Base-by-base conservation (phyloP, 352 stramenopile species). In the Globisporangium takayamanum region DNA sequence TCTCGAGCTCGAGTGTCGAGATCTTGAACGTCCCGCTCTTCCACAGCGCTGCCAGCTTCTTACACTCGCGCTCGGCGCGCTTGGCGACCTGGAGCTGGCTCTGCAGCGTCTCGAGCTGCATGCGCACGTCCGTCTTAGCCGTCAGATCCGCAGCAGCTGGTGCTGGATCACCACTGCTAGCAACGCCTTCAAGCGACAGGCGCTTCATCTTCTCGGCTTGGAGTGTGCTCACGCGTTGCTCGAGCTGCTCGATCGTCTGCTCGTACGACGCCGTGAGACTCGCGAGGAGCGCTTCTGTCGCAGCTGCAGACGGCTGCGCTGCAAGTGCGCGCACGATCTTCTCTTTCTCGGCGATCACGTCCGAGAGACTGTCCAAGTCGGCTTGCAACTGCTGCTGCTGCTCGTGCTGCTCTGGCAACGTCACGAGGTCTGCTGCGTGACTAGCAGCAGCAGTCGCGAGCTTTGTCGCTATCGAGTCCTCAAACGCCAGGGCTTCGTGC, bases 311-410 rank as follows among this genome's bases (percentile, higher is more conserved):
- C 3, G 55, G 47, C 14, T 71, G 50, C 12, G 68, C 60, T 20
- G 53, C 49, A 7, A 86, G 41, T 16, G 51, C 54, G 14, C 22
- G 48, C 49, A 62, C 58, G 36, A 86, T 81, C 58, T 69, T 77
- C 45, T 84, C 74, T 50, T 80, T 83, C 57, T 80, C 73, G 3
- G 62, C 63, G 53, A 86, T 84, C 28, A 77, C 69, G 45, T 81
- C 62, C 53, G 70, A 71, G 5, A 81, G 55, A 37, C 56, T 68
- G 18, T 72, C 64, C 12, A 78, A 33, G 49, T 70, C 64, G 26
- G 50, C 49, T 48, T 53, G 62, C 37, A 58, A 25, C 33, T 67
- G 56, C 25, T 50, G 48, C 4, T 63, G 30, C 41, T 39, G 33
- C 33, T 39, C 10, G 33, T 39, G 33, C 7, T 39, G 33, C 33